Evolutionary conservation across 208 protist genomes (phyloP).

Genomic region (Wallacemonas sp.): DNA sequence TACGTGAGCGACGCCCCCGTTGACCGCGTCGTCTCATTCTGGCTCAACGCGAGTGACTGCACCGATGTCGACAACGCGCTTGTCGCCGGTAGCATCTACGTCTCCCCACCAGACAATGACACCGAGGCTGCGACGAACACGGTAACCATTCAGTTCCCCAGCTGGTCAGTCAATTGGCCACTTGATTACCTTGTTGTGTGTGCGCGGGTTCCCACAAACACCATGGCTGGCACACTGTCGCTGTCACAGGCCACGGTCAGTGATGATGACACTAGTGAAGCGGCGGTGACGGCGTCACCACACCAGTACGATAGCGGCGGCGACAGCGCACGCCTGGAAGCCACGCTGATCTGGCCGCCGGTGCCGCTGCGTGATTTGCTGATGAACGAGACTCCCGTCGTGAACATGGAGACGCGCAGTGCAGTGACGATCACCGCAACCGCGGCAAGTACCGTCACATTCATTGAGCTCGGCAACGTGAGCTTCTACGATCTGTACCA

Average conservation of each 20-base stretch:
- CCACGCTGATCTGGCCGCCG: neutral
- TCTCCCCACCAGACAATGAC: neutral
- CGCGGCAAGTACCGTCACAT: too few relatives aligned
- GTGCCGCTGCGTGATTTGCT: conserved; percentile 6
- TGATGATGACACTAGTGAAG: neutral
- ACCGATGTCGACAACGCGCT: conserved; percentile 9
- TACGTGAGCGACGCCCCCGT: conserved; percentile 1
- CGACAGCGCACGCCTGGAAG: neutral
- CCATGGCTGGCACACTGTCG: too few relatives aligned
- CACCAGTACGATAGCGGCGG: neutral
- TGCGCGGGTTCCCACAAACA: neutral
- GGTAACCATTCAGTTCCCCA: conserved; percentile 4
- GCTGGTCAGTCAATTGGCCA: conserved; percentile 12
- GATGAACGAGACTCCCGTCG: neutral
- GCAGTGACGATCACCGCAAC: too few relatives aligned
- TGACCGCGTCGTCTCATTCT: conserved; percentile 4
- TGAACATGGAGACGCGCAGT: neutral
- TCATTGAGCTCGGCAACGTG: neutral
- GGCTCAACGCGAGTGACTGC: conserved; percentile 16
- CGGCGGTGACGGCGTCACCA: neutral
- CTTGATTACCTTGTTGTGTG: conserved; percentile 1
- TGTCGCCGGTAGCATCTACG: conserved; percentile 13
- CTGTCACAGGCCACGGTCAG: neutral
- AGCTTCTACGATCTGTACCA: conserved; percentile 7
- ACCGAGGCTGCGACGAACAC: neutral